Base-by-base conservation (phyloP, 1,284 basidiomycete genomes). In the Peniophora sp. region DNA sequence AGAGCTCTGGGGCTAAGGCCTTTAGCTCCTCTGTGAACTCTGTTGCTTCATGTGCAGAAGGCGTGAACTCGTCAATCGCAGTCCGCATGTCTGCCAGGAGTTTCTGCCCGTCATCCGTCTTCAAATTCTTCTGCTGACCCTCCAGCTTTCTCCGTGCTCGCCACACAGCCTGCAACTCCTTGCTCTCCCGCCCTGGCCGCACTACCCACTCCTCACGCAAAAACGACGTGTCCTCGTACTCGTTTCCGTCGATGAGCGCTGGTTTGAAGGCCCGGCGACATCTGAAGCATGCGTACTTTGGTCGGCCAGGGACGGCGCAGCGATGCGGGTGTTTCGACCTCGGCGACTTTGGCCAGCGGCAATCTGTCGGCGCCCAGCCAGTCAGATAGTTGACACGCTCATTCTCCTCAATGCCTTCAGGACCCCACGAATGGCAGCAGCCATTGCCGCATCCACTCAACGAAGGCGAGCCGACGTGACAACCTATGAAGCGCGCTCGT, bases 191-290 rank as follows among this genome's bases (percentile, higher is more conserved):
- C 20, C 17, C 49, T 24, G 52, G 39, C 6, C 52, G 11, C 19
- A 48, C 50, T 9, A 48, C 17, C 23, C 24, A 35, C 38, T n/a
- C 35, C 2, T 41, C 32, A 38, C 16, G n/a, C 24, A 20, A 22
- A 23, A 32, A 32, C 27, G 27, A 32, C 6, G 27, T 12, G 27
- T 32, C 12, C 27, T 43, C 11, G 43, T 53, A 53, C 24, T 55
- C 52, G 25, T 50, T 52, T 2, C 48, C 52, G 11, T 17, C 36
- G 24, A 50, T 25, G 38, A 45, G 10, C 8, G 52, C 14, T 22
- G 20, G 45, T 27, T 55, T 55, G 52, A 50, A 55, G 12, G 36
- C 25, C 16, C 49, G 41, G n/a, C 41, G 22, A 39, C 54, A 55
- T 11, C 17, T 32, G 22, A 51, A 36, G 43, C 54, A 55, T 22